A percentile compares a stretch with the other conserved stretches of the same genome.
These are phyloP conservation scores for Cercospora citrullina DNA, from an alignment of 2,329 filamentous ascomycete species.

Conservation along the genomic window DNA sequence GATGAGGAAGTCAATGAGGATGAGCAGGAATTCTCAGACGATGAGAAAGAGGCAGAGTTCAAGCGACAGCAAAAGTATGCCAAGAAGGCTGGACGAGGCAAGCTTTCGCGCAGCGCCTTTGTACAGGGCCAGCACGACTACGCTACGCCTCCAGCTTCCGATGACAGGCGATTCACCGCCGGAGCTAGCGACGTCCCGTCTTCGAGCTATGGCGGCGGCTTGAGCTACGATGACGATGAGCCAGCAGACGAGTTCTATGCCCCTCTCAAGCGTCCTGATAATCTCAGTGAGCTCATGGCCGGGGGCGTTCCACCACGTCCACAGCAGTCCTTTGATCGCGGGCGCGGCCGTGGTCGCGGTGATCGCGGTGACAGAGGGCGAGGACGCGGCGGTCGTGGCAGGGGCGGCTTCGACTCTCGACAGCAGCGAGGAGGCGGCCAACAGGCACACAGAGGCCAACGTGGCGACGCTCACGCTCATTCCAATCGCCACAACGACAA, in stretches of 20 bases:
- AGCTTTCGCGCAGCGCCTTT: conserved; percentile 27
- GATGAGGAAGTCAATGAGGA: conserved; percentile 87
- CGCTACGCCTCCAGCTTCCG: conserved; percentile 19
- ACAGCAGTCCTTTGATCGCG: conserved; percentile 39
- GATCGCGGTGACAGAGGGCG: conserved; percentile 29
- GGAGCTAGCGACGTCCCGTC: conserved; percentile 29
- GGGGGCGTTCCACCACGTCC: conserved; percentile 33
- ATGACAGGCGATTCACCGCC: conserved; percentile 18
- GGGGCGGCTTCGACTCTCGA: conserved; percentile 19
- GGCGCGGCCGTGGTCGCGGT: conserved; percentile 37
- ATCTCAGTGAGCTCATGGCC: conserved; percentile 38
- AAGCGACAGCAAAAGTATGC: conserved; percentile 40
- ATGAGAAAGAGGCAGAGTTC: conserved; percentile 75
- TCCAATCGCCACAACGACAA: conserved; percentile 31
- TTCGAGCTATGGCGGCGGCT: conserved; percentile 30
- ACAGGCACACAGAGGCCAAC: conserved; percentile 6
- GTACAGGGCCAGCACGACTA: conserved; percentile 21
- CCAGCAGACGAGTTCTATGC: conserved; percentile 49
- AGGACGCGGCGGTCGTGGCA: conserved; percentile 16
- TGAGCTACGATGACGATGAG: conserved; percentile 46
- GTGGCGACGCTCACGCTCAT: conserved; percentile 31
- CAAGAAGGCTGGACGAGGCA: conserved; percentile 35
- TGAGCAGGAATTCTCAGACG: conserved; percentile 93
- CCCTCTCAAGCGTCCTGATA: conserved; percentile 49
- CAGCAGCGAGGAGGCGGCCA: conserved; percentile 17